phyloP scores from a whole-genome alignment of 202 grass and related monocot genomes.

The Sporobolus alterniflorus region DNA sequence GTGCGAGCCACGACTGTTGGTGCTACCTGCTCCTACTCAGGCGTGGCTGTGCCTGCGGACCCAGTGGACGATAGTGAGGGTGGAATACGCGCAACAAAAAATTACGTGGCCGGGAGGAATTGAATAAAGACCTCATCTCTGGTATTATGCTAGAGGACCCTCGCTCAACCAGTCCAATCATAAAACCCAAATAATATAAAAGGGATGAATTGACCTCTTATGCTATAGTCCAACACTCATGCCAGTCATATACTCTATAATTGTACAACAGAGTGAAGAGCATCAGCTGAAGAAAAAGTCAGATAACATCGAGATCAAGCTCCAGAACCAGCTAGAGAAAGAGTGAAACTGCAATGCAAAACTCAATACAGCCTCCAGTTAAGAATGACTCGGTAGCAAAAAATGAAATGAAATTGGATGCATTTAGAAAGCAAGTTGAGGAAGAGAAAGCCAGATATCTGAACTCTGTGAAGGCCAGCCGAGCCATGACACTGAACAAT shows the following conservation, averaged over 20 bases:
- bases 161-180: too few species aligned
- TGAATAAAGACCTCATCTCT: too few species aligned
- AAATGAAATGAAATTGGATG: conserved; percentile 65
- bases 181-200: too few species aligned
- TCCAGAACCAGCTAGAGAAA: conserved; percentile 64
- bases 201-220: too few species aligned
- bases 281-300: conserved; percentile 75
- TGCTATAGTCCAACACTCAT: too few species aligned
- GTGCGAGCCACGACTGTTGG: too few species aligned
- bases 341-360: conserved; percentile 49
- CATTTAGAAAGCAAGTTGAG: conserved; percentile 77
- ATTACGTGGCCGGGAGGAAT: too few species aligned
- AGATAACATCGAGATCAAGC: conserved; percentile 59
- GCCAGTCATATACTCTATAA: conserved; percentile 70
- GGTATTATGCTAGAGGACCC: too few species aligned
- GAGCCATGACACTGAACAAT: conserved; percentile 83
- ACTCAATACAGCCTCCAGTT: conserved; percentile 32
- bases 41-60: too few species aligned
- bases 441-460: conserved; percentile 88
- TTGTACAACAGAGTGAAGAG: conserved; percentile 80
- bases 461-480: conserved; percentile 67
- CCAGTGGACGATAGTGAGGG: too few species aligned
- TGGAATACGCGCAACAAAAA: too few species aligned
- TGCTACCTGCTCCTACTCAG: too few species aligned
- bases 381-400: conserved; percentile 46